phyloP scores from a whole-genome alignment of 495 filamentous ascomycete genomes.

The Xanthoparmelia taractica region DNA sequence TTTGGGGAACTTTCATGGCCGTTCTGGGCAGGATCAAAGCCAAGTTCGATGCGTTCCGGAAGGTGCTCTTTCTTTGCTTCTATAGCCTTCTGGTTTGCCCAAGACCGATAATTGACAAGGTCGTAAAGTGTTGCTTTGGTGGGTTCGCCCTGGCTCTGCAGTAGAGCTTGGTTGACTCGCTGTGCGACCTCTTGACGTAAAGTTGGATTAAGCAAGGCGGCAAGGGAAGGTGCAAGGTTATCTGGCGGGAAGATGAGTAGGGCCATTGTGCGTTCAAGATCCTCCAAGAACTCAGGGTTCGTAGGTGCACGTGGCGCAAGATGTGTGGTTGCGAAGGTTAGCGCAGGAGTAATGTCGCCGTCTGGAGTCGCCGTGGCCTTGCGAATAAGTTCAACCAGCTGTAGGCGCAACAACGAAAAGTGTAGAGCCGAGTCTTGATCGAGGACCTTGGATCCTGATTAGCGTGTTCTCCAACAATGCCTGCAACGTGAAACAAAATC shows the following conservation, averaged over 20 bases:
- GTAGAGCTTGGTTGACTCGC: constrained; percentile 79
- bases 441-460: constrained; percentile 56
- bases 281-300: constrained; percentile 72
- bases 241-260: constrained; percentile 79
- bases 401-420: constrained; percentile 82
- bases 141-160: constrained; percentile 59
- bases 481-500: neutral
- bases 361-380: constrained; percentile 53
- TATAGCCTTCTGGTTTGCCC: constrained; percentile 73
- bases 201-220: constrained; percentile 65
- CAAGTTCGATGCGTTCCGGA: constrained; percentile 63
- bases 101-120: constrained; percentile 72
- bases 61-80: constrained; percentile 66
- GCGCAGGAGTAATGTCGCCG: constrained; percentile 69
- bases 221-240: constrained; percentile 66
- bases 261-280: constrained; percentile 87
- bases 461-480: constrained; percentile 25
- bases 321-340: constrained; percentile 80
- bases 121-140: constrained; percentile 73
- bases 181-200: constrained; percentile 76
- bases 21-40: constrained; percentile 40
- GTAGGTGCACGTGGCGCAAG: constrained; percentile 80
- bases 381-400: constrained; percentile 89
- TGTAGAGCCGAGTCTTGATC: constrained; percentile 78
- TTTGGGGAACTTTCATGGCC: constrained; percentile 16